phyloP scores from a whole-genome alignment of 306 rosid species.

The Canavalia ensiformis region DNA sequence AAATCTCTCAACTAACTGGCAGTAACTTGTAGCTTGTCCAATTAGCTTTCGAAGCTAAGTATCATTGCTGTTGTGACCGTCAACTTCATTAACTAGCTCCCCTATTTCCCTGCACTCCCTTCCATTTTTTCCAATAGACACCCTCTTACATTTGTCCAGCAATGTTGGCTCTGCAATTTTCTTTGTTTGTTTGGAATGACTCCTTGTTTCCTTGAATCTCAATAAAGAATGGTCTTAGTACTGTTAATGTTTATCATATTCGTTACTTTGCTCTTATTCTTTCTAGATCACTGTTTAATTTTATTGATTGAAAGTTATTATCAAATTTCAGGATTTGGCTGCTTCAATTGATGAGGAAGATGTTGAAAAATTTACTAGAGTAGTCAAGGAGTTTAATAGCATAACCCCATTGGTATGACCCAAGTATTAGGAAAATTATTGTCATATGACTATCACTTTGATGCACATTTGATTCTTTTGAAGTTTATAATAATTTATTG shows the following conservation, averaged over 20 bases:
- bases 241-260: background rate
- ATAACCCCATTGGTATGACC: constrained; percentile 57
- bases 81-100: background rate
- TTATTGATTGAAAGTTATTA: constrained; percentile 33
- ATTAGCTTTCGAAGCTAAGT: background rate
- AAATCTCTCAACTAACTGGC: background rate
- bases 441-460: background rate
- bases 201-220: background rate
- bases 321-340: constrained; percentile 57
- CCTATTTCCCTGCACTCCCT: background rate
- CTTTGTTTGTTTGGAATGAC: constrained; percentile 37
- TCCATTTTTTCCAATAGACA: background rate
- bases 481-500: background rate
- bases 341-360: constrained; percentile 63
- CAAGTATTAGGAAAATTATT: constrained; percentile 10
- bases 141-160: background rate
- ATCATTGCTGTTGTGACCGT: background rate
- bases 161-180: constrained; percentile 16
- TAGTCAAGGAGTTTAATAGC: constrained; percentile 56
- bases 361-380: constrained; percentile 53
- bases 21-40: background rate
- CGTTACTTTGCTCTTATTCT: constrained; percentile 31
- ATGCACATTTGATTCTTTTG: background rate
- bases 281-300: constrained; percentile 36
- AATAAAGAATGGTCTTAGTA: constrained; percentile 15